Evolutionary conservation across 306 rosid genomes (phyloP).

Genomic region (Fragaria nilgerrensis): DNA sequence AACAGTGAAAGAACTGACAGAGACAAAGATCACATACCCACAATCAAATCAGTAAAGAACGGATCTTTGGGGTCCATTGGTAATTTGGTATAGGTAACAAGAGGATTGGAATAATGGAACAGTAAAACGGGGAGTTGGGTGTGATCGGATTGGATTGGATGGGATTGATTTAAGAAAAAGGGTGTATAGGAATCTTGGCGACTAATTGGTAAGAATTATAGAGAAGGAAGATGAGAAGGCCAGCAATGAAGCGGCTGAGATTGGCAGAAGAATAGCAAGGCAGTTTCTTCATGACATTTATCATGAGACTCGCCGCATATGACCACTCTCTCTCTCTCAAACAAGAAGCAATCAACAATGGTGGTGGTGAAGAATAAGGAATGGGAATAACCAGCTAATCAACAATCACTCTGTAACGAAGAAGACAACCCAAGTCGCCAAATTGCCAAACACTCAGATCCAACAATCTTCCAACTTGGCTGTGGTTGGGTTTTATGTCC

Average conservation of each 20-base stretch:
- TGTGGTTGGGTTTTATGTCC: too few species aligned
- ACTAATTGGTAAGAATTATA: slow-evolving; percentile 16
- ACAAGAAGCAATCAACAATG: background rate
- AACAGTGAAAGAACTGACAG: background rate
- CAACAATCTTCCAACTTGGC: background rate
- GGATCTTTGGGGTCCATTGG: slow-evolving; percentile 25
- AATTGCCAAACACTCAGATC: background rate
- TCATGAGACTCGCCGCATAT: slow-evolving; percentile 19
- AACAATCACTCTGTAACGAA: background rate
- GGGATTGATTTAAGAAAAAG: background rate
- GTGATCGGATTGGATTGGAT: background rate
- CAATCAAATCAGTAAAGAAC: background rate
- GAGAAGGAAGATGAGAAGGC: slow-evolving; percentile 21
- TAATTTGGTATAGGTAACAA: background rate
- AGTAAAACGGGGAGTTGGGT: background rate
- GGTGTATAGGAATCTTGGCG: slow-evolving; percentile 26
- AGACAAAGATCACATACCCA: background rate
- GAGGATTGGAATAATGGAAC: background rate
- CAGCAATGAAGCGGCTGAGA: slow-evolving; percentile 27
- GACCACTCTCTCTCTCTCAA: background rate
- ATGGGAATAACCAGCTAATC: background rate
- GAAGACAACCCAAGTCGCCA: slow-evolving; percentile 13
- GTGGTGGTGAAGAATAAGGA: background rate
- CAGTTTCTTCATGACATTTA: slow-evolving; percentile 22
- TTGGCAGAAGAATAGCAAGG: slow-evolving; percentile 13